phyloP scores from a whole-genome alignment of 805 yeast genomes.

The Zygosaccharomyces bailii region DNA sequence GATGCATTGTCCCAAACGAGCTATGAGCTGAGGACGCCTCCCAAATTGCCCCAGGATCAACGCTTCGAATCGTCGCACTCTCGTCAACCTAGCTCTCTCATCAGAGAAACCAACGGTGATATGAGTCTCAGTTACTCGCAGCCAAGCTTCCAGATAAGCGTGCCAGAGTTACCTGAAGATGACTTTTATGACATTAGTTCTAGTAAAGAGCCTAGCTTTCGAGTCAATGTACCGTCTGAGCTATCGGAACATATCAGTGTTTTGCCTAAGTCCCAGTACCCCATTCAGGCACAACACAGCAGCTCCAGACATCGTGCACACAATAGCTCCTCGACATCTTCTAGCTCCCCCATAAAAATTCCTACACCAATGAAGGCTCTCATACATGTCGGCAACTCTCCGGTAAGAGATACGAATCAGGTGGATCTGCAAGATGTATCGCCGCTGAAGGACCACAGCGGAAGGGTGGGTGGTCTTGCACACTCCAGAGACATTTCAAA shows the following conservation, averaged over 20 bases:
- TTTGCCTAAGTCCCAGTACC: not conserved
- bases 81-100: not conserved
- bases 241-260: not conserved
- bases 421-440: slow-evolving; percentile 5
- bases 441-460: slow-evolving; percentile 10
- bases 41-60: not conserved
- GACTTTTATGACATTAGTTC: not conserved
- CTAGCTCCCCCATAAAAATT: slow-evolving; percentile 22
- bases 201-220: slow-evolving; percentile 6
- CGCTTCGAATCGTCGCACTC: not conserved
- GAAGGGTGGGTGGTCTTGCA: slow-evolving; percentile 8
- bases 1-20: slow-evolving; percentile 1
- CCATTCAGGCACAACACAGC: not conserved
- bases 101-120: not conserved
- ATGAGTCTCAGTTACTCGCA: not conserved
- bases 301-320: slow-evolving; percentile 3
- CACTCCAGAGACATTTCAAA: slow-evolving; percentile 21
- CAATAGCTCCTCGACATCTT: slow-evolving; percentile 9
- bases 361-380: slow-evolving; percentile 29
- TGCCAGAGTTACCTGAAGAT: not conserved
- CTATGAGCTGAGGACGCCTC: slow-evolving; percentile 5
- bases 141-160: slow-evolving; percentile 2
- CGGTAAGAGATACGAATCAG: slow-evolving; percentile 11
- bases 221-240: slow-evolving; percentile 4
- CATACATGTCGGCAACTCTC: slow-evolving; percentile 23